Evolutionary conservation across 495 filamentous ascomycete species (phyloP).

Genomic region (Glutinoglossum americanum): DNA sequence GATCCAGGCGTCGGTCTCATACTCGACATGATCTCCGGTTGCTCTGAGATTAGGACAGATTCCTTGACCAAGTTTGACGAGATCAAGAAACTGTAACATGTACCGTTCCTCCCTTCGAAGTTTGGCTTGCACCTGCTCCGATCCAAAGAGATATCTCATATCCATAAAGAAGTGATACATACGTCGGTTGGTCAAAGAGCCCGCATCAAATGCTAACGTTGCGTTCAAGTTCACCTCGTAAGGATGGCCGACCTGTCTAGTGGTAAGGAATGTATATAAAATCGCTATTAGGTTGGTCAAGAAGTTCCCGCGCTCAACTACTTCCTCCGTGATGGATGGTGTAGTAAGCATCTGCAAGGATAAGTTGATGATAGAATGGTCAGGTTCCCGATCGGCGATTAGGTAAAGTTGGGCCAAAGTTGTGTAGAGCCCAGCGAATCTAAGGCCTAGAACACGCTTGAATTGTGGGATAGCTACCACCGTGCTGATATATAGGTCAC

Average conservation of each 20-base stretch:
- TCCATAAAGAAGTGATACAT: conserved; percentile 96
- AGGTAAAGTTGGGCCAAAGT: conserved; percentile 84
- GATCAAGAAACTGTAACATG: conserved; percentile 78
- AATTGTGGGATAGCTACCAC: conserved; percentile 87
- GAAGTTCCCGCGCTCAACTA: conserved; percentile 90
- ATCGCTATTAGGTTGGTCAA: conserved; percentile 87
- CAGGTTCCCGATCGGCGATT: conserved; percentile 87
- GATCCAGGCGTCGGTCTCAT: conserved; percentile 96
- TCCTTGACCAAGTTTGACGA: conserved; percentile 87
- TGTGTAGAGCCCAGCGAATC: conserved; percentile 86
- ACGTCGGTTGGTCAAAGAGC: conserved; percentile 77
- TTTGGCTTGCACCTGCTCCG: conserved; percentile 64
- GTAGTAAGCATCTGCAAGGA: conserved; percentile 93
- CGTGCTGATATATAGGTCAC: conserved; percentile 87
- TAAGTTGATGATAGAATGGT: conserved; percentile 95
- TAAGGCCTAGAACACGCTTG: conserved; percentile 83
- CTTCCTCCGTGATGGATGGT: conserved; percentile 83
- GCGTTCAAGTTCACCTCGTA: conserved; percentile 65
- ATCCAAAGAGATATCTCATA: conserved; percentile 70
- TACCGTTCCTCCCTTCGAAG: conserved; percentile 69
- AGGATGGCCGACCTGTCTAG: conserved; percentile 82
- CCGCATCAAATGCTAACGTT: conserved; percentile 76
- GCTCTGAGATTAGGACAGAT: conserved; percentile 88
- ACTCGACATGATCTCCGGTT: conserved; percentile 88
- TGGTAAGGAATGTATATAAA: conserved; percentile 90